Evolutionary conservation across 768 basidiomycete species (phyloP).

Genomic region (Macrolepiota albuminosa): DNA sequence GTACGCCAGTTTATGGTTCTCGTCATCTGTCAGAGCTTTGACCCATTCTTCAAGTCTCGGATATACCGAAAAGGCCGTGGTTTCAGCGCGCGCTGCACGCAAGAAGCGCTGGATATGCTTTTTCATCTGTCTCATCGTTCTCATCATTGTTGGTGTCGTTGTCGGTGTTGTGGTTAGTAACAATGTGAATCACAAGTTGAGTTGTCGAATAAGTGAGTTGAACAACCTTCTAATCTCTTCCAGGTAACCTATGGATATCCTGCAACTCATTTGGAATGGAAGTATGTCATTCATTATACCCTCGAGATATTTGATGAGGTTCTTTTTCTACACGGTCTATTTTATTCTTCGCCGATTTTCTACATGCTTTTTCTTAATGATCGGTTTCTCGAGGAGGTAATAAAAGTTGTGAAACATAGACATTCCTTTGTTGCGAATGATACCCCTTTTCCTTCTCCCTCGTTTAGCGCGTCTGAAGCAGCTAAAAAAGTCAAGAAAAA

Average conservation of each 20-base stretch:
- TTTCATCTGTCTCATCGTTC: constrained; percentile 59
- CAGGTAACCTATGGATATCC: constrained; percentile 9
- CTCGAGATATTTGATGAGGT: neutral
- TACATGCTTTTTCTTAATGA: neutral
- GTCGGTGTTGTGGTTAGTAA: constrained; percentile 52
- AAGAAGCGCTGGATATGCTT: constrained; percentile 99
- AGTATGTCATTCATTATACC: constrained; percentile 4
- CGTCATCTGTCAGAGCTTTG: neutral
- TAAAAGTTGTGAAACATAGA: neutral
- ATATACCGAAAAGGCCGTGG: constrained; percentile 85
- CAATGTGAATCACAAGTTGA: constrained; percentile 22
- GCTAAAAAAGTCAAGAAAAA: neutral
- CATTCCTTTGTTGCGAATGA: constrained; percentile 5
- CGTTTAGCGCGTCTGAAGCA: neutral
- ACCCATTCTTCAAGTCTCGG: constrained; percentile 45
- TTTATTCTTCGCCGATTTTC: constrained; percentile 2
- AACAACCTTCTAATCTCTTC: neutral
- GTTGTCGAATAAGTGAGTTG: neutral
- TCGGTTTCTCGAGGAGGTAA: neutral
- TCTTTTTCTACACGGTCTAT: constrained; percentile 10
- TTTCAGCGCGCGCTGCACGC: constrained; percentile 81
- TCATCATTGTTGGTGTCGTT: constrained; percentile 63
- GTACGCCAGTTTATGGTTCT: constrained; percentile 36
- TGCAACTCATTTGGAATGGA: constrained; percentile 3
- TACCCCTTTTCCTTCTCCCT: constrained; percentile 2